phyloP scores from a whole-genome alignment of 345 rosid genomes.

The Moricandia arvensis region DNA sequence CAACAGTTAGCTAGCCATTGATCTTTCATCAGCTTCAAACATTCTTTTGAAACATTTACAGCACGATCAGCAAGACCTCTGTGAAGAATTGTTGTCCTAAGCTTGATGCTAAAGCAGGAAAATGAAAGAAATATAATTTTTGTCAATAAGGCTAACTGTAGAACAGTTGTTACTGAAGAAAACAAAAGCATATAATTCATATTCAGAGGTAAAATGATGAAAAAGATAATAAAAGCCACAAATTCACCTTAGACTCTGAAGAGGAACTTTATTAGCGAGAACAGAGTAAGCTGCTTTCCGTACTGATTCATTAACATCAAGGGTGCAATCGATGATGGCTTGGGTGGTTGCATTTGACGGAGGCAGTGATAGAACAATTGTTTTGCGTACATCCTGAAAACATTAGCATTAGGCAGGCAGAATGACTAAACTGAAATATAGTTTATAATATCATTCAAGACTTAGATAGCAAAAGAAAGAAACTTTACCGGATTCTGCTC shows the following conservation, averaged over 20 bases:
- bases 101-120: constrained; percentile 67
- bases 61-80: constrained; percentile 96
- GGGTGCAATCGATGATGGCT: constrained; percentile 71
- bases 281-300: constrained; percentile 85
- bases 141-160: not conserved
- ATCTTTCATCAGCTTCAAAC: constrained; percentile 77
- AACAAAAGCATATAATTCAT: not conserved
- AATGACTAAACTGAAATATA: not conserved
- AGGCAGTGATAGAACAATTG: constrained; percentile 77
- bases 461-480: not conserved
- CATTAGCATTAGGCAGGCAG: not conserved
- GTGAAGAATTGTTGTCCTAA: constrained; percentile 72
- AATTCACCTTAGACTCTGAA: constrained; percentile 84
- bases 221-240: not conserved
- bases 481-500: constrained; percentile 72
- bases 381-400: constrained; percentile 88
- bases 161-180: not conserved
- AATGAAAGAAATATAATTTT: not conserved
- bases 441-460: too few species aligned
- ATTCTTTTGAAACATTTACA: constrained; percentile 72
- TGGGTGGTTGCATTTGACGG: constrained; percentile 74
- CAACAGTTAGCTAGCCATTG: constrained; percentile 82
- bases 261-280: constrained; percentile 88
- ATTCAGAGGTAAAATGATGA: not conserved
- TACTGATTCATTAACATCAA: constrained; percentile 79